Evolutionary conservation across 345 rosid species (phyloP).

Genomic region (Brassica carinata): DNA sequence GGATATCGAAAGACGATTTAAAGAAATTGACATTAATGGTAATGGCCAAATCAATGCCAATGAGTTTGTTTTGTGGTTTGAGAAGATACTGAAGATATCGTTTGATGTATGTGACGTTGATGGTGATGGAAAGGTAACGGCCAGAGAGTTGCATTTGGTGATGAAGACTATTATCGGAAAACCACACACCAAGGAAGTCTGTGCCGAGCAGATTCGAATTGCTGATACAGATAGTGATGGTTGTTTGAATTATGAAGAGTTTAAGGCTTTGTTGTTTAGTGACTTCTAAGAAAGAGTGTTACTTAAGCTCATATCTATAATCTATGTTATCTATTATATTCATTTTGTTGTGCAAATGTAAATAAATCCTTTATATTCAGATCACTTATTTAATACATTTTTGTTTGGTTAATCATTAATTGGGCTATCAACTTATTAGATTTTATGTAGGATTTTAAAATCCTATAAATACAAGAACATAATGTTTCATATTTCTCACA

Average conservation of each 20-base stretch:
- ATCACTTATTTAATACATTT: background rate
- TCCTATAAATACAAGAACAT: slow-evolving; percentile 17
- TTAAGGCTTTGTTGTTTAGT: slow-evolving; percentile 12
- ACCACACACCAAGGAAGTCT: background rate
- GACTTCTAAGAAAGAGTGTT: background rate
- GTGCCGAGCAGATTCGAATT: slow-evolving; percentile 4
- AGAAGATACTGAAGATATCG: slow-evolving; percentile 3
- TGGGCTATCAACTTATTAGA: background rate
- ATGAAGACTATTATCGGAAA: background rate
- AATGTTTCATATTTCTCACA: slow-evolving; percentile 3
- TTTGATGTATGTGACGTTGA: slow-evolving; percentile 19
- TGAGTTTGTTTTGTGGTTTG: background rate
- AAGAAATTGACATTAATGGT: slow-evolving; percentile 22
- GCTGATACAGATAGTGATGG: slow-evolving; percentile 30
- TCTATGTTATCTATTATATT: too few species aligned
- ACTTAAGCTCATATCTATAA: too few species aligned
- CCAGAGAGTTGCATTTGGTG: slow-evolving; percentile 1
- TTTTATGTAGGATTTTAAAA: background rate
- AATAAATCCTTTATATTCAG: background rate
- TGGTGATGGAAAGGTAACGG: slow-evolving; percentile 24
- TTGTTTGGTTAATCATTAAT: background rate
- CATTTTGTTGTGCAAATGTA: too few species aligned
- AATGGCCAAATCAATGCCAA: background rate
- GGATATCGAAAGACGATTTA: too few species aligned
- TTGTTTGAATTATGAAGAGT: slow-evolving; percentile 15